A percentile compares a stretch with the other conserved stretches of the same genome.
These are phyloP conservation scores for Polygonum maritimum DNA, from an alignment of 148 eudicot genomes.

Conservation along the genomic window DNA sequence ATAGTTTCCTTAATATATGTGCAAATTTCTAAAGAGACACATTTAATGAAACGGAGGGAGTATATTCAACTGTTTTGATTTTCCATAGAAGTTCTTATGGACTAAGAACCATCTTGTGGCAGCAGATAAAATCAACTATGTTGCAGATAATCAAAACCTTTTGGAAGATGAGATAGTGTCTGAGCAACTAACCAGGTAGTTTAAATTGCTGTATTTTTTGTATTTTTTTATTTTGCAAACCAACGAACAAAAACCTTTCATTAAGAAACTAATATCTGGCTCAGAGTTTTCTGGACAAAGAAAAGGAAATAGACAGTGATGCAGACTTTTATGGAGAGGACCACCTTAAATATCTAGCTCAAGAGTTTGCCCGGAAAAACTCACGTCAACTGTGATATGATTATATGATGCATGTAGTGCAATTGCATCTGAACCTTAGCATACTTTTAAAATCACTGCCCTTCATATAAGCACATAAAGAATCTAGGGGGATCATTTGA, in stretches of 20 bases:
- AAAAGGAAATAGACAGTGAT: background rate
- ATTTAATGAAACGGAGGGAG: no score
- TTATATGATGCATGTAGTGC: background rate
- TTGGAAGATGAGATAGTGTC: slow-evolving; percentile 82
- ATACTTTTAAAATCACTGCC: background rate
- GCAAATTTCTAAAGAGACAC: no score
- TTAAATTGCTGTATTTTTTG: background rate
- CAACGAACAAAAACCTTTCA: background rate
- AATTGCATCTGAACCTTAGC: background rate
- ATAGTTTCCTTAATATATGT: no score
- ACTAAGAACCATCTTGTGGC: background rate
- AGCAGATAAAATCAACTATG: slow-evolving; percentile 14
- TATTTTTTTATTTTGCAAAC: background rate
- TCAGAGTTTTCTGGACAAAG: background rate
- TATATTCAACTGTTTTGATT: background rate
- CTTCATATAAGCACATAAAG: background rate
- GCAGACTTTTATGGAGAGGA: background rate
- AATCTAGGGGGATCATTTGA: background rate
- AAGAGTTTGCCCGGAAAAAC: background rate
- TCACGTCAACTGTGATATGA: background rate
- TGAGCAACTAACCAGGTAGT: slow-evolving; percentile 88
- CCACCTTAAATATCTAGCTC: background rate
- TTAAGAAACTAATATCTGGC: background rate
- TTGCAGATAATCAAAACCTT: slow-evolving; percentile 33
- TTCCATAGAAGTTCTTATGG: slow-evolving; percentile 11